Conservation (phyloP, 768 basidiomycete genomes). For the Leccinum uliginosum region DNA sequence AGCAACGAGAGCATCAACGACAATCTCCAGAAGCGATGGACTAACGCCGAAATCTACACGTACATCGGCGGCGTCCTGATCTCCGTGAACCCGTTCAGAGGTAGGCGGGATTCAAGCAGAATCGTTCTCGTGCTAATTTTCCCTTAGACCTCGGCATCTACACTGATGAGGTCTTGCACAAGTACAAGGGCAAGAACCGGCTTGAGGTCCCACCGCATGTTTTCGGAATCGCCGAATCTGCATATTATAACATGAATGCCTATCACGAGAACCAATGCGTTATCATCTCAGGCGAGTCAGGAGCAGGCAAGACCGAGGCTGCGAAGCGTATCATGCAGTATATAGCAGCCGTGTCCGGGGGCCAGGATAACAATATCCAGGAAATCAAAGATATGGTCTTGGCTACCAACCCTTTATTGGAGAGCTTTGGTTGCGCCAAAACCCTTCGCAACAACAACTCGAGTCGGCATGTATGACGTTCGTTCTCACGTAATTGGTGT, state of each 20-base stretch:
- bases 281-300: conserved; percentile 98
- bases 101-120: conserved; percentile 35
- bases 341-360: conserved; percentile 94
- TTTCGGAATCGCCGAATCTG: conserved; percentile 92
- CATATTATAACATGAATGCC: conserved; percentile 99
- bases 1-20: conserved; percentile 98
- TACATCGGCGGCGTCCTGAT: conserved; percentile 98
- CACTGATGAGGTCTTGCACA: conserved; percentile 79
- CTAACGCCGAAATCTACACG: conserved; percentile 94
- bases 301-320: conserved; percentile 98
- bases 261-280: conserved; percentile 99
- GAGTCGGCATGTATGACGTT: conserved; percentile 84
- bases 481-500: neutral
- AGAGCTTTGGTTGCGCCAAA: conserved; percentile 99
- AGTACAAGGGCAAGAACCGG: conserved; percentile 94
- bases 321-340: conserved; percentile 99
- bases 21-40: conserved; percentile 95
- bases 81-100: conserved; percentile 98
- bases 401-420: conserved; percentile 94
- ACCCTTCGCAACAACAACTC: conserved; percentile 99
- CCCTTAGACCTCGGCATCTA: conserved; percentile 91
- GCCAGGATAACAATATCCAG: conserved; percentile 85
- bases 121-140: conserved; percentile 4
- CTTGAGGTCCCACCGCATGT: conserved; percentile 98
- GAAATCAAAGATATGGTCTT: conserved; percentile 99